phyloP scores from a whole-genome alignment of 2,329 filamentous ascomycete genomes.

The Thielaviopsis musarum region DNA sequence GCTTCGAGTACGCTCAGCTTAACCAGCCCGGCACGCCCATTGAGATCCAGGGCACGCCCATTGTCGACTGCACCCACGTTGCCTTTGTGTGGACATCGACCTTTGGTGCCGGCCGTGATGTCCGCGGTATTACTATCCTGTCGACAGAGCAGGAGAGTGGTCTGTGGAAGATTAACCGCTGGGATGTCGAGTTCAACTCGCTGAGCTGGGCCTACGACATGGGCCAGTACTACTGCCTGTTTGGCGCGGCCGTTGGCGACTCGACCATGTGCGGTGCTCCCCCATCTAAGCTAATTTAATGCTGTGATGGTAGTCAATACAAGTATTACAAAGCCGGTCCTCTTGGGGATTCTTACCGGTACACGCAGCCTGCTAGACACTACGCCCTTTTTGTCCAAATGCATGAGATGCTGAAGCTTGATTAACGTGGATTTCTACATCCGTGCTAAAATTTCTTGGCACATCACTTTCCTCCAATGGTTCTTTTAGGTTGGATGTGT shows the following conservation, averaged over 20 bases:
- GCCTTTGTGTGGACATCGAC: slow-evolving; percentile 12
- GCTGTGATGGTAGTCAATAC: neutral
- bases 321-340: neutral
- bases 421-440: neutral
- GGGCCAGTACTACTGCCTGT: slow-evolving; percentile 13
- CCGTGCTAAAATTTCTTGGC: neutral
- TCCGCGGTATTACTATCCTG: slow-evolving; percentile 13
- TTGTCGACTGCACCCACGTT: slow-evolving; percentile 11
- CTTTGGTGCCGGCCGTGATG: slow-evolving; percentile 11
- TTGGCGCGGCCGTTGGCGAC: slow-evolving; percentile 9
- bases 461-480: neutral
- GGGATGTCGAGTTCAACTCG: slow-evolving; percentile 14
- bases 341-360: neutral
- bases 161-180: slow-evolving; percentile 12
- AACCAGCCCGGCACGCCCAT: slow-evolving; percentile 8
- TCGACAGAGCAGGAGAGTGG: slow-evolving; percentile 12
- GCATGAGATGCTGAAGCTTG: neutral
- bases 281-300: slow-evolving; percentile 1
- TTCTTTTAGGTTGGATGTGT: neutral
- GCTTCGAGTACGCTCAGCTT: slow-evolving; percentile 10
- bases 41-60: slow-evolving; percentile 3
- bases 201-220: slow-evolving; percentile 12
- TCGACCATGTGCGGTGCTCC: slow-evolving; percentile 9
- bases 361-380: too few relatives aligned
- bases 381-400: too few relatives aligned